Percentiles rank a stretch among this genome's conserved stretches.
Evolutionary conservation across 495 filamentous ascomycete genomes (phyloP).

Genomic region (Choiromyces venosus): DNA sequence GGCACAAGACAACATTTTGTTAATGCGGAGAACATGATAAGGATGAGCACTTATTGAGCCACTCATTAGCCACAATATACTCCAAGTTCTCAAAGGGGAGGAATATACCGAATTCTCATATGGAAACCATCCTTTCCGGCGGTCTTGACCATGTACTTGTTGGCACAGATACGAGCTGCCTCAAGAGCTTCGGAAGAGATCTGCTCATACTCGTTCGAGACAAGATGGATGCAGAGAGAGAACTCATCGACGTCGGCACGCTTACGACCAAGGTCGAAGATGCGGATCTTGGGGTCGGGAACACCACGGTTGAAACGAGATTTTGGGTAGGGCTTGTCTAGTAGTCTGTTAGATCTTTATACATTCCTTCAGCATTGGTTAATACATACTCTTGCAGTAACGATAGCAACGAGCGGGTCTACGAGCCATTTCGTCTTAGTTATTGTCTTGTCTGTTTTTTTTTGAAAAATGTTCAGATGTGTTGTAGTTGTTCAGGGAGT

Average conservation of each 20-base stretch:
- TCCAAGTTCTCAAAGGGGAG: background rate
- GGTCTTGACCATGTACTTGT: constrained; percentile 96
- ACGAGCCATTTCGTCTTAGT: constrained; percentile 84
- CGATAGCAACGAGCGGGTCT: constrained; percentile 97
- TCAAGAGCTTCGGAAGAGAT: constrained; percentile 95
- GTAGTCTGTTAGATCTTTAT: constrained; percentile 1
- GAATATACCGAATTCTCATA: constrained; percentile 63
- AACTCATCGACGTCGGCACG: constrained; percentile 95
- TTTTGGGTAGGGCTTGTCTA: constrained; percentile 84
- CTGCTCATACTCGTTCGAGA: constrained; percentile 99
- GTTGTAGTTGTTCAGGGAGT: constrained; percentile 12
- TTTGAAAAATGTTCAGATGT: background rate
- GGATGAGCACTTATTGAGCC: constrained; percentile 66
- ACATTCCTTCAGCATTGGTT: background rate
- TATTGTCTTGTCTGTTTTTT: constrained; percentile 43
- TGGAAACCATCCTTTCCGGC: constrained; percentile 98
- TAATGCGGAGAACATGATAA: constrained; percentile 98
- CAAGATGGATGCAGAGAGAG: constrained; percentile 91
- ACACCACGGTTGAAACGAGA: constrained; percentile 99
- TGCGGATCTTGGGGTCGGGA: constrained; percentile 94
- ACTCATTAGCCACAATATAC: constrained; percentile 10
- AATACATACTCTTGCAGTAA: constrained; percentile 97
- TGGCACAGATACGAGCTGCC: constrained; percentile 96
- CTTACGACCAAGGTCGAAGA: constrained; percentile 99
- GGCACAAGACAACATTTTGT: constrained; percentile 99